Evolutionary conservation across 805 yeast species (phyloP).

Genomic region (Wickerhamiella sergipiensis): DNA sequence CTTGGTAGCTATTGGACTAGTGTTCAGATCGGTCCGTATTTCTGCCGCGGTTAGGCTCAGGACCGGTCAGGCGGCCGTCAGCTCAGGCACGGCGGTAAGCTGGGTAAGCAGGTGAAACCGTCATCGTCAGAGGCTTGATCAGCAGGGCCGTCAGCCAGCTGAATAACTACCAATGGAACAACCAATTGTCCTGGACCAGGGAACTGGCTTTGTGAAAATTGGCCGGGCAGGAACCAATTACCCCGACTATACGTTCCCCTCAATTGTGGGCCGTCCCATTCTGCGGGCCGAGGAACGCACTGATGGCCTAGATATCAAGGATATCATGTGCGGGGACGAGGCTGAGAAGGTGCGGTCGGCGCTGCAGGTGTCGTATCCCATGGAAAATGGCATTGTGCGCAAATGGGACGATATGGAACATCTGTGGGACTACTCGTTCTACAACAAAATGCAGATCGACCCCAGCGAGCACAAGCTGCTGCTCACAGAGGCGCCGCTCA

Average conservation of each 20-base stretch:
- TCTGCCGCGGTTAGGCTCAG: too few species aligned
- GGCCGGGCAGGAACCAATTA: slow-evolving; percentile 95
- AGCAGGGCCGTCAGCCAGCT: too few species aligned
- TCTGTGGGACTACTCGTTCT: slow-evolving; percentile 94
- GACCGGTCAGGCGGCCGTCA: too few species aligned
- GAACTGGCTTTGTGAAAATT: slow-evolving; percentile 95
- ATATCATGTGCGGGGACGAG: slow-evolving; percentile 95
- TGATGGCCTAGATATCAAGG: slow-evolving; percentile 67
- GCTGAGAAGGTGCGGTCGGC: slow-evolving; percentile 84
- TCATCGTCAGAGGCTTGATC: too few species aligned
- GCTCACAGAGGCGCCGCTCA: slow-evolving; percentile 96
- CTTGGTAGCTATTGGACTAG: too few species aligned
- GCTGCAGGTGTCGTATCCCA: slow-evolving; percentile 88
- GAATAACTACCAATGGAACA: slow-evolving; percentile 7
- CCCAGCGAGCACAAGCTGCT: slow-evolving; percentile 64
- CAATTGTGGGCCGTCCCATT: slow-evolving; percentile 95
- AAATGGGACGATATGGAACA: slow-evolving; percentile 99
- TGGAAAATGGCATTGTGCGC: slow-evolving; percentile 96
- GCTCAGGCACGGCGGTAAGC: too few species aligned
- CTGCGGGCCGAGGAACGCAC: slow-evolving; percentile 89
- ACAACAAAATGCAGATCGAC: slow-evolving; percentile 74
- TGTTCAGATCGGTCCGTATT: too few species aligned
- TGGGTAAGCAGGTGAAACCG: too few species aligned
- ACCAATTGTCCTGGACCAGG: slow-evolving; percentile 78
- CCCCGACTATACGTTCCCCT: slow-evolving; percentile 94